phyloP scores from a whole-genome alignment of 169 alveolate species.

The Cryptosporidium sp. region DNA sequence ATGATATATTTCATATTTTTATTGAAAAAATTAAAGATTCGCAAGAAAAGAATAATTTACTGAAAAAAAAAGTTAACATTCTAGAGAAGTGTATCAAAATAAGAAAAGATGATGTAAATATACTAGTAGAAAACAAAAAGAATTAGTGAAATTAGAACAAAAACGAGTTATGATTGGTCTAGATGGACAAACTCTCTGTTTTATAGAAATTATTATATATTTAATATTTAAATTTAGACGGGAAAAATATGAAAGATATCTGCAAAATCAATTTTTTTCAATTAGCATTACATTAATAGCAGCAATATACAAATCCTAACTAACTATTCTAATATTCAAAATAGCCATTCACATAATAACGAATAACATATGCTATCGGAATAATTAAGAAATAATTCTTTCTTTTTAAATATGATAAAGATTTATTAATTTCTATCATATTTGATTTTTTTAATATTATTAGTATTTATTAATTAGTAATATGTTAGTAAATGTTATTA shows the following conservation, averaged over 20 bases:
- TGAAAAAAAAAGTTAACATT: conserved; percentile 45
- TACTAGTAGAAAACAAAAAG: conserved; percentile 2
- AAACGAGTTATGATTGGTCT: not conserved
- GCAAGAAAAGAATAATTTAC: conserved; percentile 2
- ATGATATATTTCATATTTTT: not conserved
- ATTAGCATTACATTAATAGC: conserved; percentile 69
- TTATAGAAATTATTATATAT: not conserved
- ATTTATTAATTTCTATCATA: not conserved
- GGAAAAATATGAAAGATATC: not conserved
- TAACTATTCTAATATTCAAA: conserved; percentile 22
- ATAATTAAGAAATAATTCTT: not conserved
- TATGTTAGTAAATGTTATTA: not conserved
- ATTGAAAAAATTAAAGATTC: conserved; percentile 18
- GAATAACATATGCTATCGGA: not conserved
- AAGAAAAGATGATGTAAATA: conserved; percentile 45
- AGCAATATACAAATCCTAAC: conserved; percentile 69
- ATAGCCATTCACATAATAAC: not conserved
- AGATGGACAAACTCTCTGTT: not conserved
- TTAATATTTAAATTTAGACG: not conserved
- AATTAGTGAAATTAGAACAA: not conserved
- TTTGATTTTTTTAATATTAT: not conserved
- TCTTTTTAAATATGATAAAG: not conserved
- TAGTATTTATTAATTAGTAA: not conserved
- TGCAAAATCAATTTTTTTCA: not conserved
- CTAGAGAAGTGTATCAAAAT: conserved; percentile 39